Evolutionary conservation across 345 rosid genomes (phyloP).

Genomic region (Linum trigynum): DNA sequence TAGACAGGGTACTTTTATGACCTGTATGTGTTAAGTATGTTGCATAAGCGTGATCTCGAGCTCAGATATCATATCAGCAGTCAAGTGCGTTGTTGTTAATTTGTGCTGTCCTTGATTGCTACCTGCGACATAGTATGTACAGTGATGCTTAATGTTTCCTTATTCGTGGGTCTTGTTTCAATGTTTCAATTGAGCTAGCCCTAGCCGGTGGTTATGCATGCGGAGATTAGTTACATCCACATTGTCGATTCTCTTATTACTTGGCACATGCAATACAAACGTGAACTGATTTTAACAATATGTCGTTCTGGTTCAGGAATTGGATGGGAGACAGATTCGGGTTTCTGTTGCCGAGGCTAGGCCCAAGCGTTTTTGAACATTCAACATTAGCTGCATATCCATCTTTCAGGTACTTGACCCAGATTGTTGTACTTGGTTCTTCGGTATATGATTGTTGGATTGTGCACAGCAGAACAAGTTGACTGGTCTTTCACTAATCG

Average conservation of each 20-base stretch:
- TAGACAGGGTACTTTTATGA: constrained; percentile 2
- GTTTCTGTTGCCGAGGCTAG: constrained; percentile 77
- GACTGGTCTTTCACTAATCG: background rate
- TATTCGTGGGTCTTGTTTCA: no score
- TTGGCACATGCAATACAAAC: background rate
- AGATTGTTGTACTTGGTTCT: background rate
- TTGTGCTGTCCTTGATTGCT: no score
- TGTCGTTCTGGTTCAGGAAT: constrained; percentile 44
- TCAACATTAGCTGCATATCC: background rate
- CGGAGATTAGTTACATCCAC: background rate
- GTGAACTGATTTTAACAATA: background rate
- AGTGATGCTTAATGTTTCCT: no score
- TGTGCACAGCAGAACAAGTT: background rate
- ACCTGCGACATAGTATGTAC: no score
- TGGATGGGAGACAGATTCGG: constrained; percentile 81
- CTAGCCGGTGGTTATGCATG: background rate
- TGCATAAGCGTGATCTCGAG: no score
- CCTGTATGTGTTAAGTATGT: no score
- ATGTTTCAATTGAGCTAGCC: no score
- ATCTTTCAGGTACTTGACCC: background rate
- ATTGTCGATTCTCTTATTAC: background rate
- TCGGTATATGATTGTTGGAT: background rate
- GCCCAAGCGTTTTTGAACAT: constrained; percentile 70
- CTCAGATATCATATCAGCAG: no score
- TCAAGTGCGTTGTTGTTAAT: no score